Evolutionary conservation across 2,329 filamentous ascomycete species (phyloP).

Genomic region (Thermochaetoides dissita): DNA sequence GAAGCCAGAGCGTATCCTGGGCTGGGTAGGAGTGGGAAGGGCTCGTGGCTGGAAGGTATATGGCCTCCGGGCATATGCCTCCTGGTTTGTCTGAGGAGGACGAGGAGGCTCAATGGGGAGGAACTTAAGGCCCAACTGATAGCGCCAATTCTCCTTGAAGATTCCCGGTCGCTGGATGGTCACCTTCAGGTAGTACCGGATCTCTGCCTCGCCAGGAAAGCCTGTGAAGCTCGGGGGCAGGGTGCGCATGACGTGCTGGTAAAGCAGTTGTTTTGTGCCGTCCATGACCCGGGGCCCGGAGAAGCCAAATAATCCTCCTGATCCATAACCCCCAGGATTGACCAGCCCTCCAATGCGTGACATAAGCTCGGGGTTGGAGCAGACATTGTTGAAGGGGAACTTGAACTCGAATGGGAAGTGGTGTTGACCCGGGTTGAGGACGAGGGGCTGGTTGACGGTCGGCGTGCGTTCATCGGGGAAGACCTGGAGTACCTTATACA

Average conservation of each 20-base stretch:
- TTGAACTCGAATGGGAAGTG: conserved; percentile 70
- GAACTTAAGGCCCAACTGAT: conserved; percentile 61
- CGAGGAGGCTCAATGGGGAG: conserved; percentile 84
- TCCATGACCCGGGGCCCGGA: conserved; percentile 47
- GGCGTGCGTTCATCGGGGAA: conserved; percentile 46
- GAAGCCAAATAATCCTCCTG: conserved; percentile 32
- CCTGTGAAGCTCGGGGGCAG: conserved; percentile 81
- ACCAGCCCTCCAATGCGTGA: conserved; percentile 38
- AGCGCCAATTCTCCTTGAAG: conserved; percentile 78
- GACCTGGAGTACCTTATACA: conserved; percentile 61
- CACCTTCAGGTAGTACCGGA: conserved; percentile 90
- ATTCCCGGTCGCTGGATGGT: conserved; percentile 79
- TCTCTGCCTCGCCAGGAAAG: conserved; percentile 75
- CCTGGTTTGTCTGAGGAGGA: conserved; percentile 50
- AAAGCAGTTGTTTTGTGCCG: conserved; percentile 46
- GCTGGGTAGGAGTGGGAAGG: conserved; percentile 15
- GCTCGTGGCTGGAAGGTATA: conserved; percentile 39
- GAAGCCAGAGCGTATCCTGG: conserved; percentile 37
- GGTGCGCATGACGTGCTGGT: conserved; percentile 66
- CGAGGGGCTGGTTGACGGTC: conserved; percentile 27
- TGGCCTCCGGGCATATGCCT: conserved; percentile 69
- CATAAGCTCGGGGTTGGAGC: conserved; percentile 40
- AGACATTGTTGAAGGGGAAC: conserved; percentile 63
- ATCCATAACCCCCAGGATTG: conserved; percentile 37
- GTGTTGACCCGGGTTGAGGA: conserved; percentile 55